Evolutionary conservation across 169 alveolate species (phyloP).

Genomic region (Eimeria maxima): DNA sequence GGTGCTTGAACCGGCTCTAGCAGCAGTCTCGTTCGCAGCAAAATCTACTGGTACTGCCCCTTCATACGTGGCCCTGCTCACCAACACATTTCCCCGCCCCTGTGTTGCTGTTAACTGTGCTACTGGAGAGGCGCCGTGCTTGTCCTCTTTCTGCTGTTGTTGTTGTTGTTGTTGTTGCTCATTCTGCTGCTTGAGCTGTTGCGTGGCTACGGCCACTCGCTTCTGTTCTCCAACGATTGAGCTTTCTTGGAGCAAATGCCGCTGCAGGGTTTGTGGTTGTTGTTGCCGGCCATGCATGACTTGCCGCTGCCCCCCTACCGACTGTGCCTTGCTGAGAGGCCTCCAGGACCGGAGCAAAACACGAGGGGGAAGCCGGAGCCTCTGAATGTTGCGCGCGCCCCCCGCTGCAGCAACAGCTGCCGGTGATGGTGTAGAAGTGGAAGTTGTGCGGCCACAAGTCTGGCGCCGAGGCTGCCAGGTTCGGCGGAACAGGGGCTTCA

Average conservation of each 20-base stretch:
- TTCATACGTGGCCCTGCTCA: background rate
- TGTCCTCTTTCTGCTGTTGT: background rate
- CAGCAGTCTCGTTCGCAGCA: background rate
- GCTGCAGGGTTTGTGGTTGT: conserved; percentile 23
- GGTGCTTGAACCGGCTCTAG: background rate
- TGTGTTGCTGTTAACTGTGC: background rate
- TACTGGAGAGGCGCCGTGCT: background rate
- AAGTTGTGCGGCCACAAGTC: conserved; percentile 4
- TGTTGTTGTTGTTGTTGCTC: background rate
- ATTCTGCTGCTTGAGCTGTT: conserved; percentile 14
- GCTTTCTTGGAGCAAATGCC: conserved; percentile 40
- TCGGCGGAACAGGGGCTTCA: conserved; percentile 57
- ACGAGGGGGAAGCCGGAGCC: conserved; percentile 73
- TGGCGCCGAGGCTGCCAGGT: conserved; percentile 53
- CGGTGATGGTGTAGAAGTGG: background rate
- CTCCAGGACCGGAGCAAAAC: conserved; percentile 59
- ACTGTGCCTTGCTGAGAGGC: conserved; percentile 58
- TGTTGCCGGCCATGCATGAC: conserved; percentile 34
- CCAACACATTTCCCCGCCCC: background rate
- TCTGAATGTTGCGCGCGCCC: conserved; percentile 1
- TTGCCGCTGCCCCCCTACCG: conserved; percentile 34
- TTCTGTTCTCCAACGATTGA: conserved; percentile 3
- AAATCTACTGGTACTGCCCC: background rate
- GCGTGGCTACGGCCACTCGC: background rate
- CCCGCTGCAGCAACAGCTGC: conserved; percentile 17